Percentiles rank a stretch among this genome's conserved stretches.
Evolutionary conservation across 2,329 filamentous ascomycete genomes (phyloP).

Genomic region (Volutella citrinella): DNA sequence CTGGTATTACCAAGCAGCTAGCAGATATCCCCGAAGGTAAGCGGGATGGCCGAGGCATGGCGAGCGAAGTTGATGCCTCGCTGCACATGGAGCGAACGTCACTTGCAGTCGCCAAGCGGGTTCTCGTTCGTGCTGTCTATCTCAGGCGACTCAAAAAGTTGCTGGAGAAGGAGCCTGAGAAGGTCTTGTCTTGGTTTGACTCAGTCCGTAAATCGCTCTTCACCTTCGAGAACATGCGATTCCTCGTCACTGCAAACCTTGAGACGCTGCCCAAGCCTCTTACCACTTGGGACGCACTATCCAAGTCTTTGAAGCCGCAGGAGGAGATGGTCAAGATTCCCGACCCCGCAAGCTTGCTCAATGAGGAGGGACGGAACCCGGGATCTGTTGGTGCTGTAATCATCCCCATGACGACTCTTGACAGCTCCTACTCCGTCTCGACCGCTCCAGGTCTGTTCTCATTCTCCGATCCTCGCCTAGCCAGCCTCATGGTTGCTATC

Average conservation of each 20-base stretch:
- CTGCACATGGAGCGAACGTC: conserved; percentile 78
- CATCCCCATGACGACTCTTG: conserved; percentile 86
- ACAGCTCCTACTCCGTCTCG: conserved; percentile 84
- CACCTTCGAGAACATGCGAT: conserved; percentile 78
- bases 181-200: conserved; percentile 75
- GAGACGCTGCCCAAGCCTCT: conserved; percentile 71
- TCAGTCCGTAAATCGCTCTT: conserved; percentile 73
- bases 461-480: conserved; percentile 73
- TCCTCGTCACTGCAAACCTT: conserved; percentile 81
- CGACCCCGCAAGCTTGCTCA: conserved; percentile 68
- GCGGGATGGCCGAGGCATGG: conserved; percentile 73
- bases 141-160: conserved; percentile 81
- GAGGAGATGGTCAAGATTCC: conserved; percentile 66
- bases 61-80: conserved; percentile 66
- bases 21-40: conserved; percentile 92
- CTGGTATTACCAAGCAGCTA: conserved; percentile 73
- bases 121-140: conserved; percentile 83
- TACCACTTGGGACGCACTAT: conserved; percentile 66
- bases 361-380: conserved; percentile 68
- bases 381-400: conserved; percentile 74
- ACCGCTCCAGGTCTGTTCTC: conserved; percentile 71
- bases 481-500: conserved; percentile 81
- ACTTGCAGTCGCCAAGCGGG: conserved; percentile 72
- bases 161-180: conserved; percentile 70
- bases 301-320: conserved; percentile 36